Conservation (phyloP, 805 yeast species). For the Candida hispaniensis region DNA sequence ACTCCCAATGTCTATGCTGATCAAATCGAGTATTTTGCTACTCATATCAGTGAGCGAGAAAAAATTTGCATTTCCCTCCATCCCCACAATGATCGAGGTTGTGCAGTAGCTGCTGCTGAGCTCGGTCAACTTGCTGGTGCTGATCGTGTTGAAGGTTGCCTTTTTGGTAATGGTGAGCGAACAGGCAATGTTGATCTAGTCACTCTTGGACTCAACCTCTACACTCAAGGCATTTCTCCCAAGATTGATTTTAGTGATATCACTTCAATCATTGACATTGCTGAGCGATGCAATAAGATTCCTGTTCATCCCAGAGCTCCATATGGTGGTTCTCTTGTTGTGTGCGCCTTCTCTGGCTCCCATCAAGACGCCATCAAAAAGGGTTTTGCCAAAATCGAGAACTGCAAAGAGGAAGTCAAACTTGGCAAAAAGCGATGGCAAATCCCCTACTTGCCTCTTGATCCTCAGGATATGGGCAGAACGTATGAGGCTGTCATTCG, state of each 20-base stretch:
- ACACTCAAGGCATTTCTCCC: conserved; percentile 70
- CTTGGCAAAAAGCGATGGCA: conserved; percentile 41
- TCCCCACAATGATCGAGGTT: conserved; percentile 79
- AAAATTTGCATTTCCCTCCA: conserved; percentile 66
- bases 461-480: conserved; percentile 76
- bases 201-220: conserved; percentile 63
- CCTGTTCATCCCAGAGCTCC: conserved; percentile 74
- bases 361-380: conserved; percentile 84
- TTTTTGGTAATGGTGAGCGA: conserved; percentile 80
- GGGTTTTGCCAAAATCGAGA: conserved; percentile 42
- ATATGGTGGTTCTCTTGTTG: conserved; percentile 72
- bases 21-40: conserved; percentile 65
- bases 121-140: conserved; percentile 76
- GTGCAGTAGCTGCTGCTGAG: conserved; percentile 84
- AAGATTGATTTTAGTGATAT: conserved; percentile 61
- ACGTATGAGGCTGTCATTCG: conserved; percentile 88
- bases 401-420: conserved; percentile 14
- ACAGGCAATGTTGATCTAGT: conserved; percentile 80
- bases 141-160: conserved; percentile 79
- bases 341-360: conserved; percentile 76
- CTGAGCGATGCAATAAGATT: conserved; percentile 70
- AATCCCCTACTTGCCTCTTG: conserved; percentile 74
- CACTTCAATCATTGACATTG: conserved; percentile 54
- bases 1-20: conserved; percentile 79
- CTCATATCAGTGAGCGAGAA: conserved; percentile 52